Evolutionary conservation across 2,329 filamentous ascomycete genomes (phyloP), one percentile per base, ranked within the genome.

Genomic region (Alternaria metachromatica): DNA sequence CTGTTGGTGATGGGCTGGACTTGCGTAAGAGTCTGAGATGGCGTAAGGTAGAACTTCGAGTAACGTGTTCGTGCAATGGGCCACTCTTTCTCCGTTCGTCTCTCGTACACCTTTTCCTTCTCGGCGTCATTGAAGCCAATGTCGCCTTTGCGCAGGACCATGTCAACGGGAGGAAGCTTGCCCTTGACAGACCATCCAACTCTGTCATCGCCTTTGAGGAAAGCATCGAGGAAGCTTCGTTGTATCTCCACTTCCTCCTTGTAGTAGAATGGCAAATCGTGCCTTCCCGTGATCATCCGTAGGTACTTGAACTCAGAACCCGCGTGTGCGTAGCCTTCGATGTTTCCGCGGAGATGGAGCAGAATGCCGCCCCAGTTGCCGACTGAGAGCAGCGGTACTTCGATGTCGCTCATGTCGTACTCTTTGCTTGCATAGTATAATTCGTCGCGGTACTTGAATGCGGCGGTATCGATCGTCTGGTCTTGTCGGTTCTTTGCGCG

Each of bases 241-340:
- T 92, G 90, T 0, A 92, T 69, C 64, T 90, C 87, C 0, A 91
- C 89, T 65, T 92, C 88, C 51, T 92, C 87, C 1, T 85, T 77
- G 73, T 92, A 91, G 79, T 92, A 93, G 75, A 92, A 92, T 0
- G 90, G 90, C 2, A 92, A 81, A 69, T 92, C 90, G 65, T 93
- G 90, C 0, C 90, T 84, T 2, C 90, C 90, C 0, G 87, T 89
- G 72, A 92, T 90, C 74, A 92, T 88, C 7, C 90, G 86, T 0
- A 92, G 82, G 67, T 90, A 93, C 75, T 92, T 92, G 64, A 88
- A 81, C 62, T 88, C 82, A 0, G 89, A 92, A 0, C 89, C 88
- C 0, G 90, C 89, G 51, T 88, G 83, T 2, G 81, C 80, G 60
- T 86, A 92, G 0, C 90, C 90, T 70, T 90, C 84, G 8, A 92